Evolutionary conservation across 176 grass and related monocot genomes (phyloP).

Genomic region (Cenchrus americanus): DNA sequence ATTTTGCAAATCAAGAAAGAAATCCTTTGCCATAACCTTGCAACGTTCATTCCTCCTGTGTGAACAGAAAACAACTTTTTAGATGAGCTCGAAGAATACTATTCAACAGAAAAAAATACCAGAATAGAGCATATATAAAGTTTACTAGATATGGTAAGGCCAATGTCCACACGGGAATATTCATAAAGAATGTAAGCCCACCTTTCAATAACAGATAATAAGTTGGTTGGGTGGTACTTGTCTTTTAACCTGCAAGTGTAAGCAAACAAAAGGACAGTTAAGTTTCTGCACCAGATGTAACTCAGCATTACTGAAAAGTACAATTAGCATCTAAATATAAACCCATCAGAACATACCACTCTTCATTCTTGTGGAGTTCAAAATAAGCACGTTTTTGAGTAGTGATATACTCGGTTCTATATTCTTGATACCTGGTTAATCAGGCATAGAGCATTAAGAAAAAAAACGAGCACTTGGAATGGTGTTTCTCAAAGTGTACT

Average conservation of each 20-base stretch:
- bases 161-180: conserved; percentile 11
- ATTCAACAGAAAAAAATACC: background rate
- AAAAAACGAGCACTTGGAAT: conserved; percentile 16
- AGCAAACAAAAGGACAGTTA: conserved; percentile 31
- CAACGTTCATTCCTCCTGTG: conserved; percentile 60
- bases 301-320: background rate
- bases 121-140: background rate
- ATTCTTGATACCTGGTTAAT: conserved; percentile 88
- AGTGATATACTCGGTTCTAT: conserved; percentile 91
- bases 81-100: conserved; percentile 16
- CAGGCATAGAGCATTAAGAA: conserved; percentile 21
- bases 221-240: conserved; percentile 98
- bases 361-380: conserved; percentile 94
- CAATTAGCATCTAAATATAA: conserved; percentile 15
- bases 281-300: background rate
- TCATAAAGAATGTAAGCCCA: conserved; percentile 44
- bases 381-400: conserved; percentile 98
- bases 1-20: conserved; percentile 94
- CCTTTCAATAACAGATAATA: conserved; percentile 93
- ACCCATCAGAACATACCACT: conserved; percentile 58
- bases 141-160: conserved; percentile 14
- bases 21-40: conserved; percentile 66
- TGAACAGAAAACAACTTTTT: conserved; percentile 31
- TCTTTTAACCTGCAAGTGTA: conserved; percentile 89
- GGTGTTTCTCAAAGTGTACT: conserved; percentile 6